phyloP scores from a whole-genome alignment of 2,329 filamentous ascomycete species.

The Plectosphaerella plurivora region DNA sequence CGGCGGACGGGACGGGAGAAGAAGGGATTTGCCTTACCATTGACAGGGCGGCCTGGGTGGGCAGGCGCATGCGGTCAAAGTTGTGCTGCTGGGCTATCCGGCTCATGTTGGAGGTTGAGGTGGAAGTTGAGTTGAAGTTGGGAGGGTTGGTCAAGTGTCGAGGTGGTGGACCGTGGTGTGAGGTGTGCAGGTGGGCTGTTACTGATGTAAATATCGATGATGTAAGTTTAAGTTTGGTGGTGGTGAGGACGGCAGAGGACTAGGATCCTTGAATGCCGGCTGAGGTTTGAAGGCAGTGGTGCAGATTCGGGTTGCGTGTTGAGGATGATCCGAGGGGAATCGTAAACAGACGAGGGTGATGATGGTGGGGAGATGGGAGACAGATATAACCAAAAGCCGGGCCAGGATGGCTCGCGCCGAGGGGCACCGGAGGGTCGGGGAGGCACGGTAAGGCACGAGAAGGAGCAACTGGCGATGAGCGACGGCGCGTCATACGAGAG shows the following conservation, averaged over 20 bases:
- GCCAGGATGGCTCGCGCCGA: neutral
- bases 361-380: neutral
- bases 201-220: too few relatives aligned
- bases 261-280: neutral
- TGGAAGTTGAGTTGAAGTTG: neutral
- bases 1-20: neutral
- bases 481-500: constrained; percentile 1
- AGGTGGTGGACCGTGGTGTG: neutral
- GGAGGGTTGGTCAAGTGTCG: neutral
- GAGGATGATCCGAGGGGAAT: neutral
- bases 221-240: too few relatives aligned
- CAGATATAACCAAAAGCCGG: neutral
- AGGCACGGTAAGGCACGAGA: neutral
- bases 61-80: neutral
- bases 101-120: neutral
- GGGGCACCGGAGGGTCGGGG: neutral
- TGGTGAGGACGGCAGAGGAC: neutral
- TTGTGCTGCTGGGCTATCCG: neutral
- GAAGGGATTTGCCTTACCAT: neutral
- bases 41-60: neutral
- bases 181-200: too few relatives aligned
- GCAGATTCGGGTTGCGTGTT: neutral
- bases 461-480: neutral
- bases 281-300: neutral
- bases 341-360: neutral